Conservation (phyloP, 768 basidiomycete genomes). For the Strobilomyces confusus region DNA sequence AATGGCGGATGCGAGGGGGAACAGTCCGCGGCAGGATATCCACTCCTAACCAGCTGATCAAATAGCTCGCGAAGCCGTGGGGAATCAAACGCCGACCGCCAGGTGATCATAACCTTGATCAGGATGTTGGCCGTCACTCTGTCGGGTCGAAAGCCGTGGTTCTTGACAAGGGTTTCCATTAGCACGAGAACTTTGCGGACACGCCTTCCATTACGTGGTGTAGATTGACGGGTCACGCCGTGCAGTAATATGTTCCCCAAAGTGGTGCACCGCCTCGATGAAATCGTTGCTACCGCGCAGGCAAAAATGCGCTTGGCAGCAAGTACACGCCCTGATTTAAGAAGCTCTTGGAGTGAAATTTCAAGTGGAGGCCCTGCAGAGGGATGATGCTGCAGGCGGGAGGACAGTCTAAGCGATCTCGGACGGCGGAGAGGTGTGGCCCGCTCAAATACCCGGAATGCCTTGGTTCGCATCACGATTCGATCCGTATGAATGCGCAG, state of each 20-base stretch:
- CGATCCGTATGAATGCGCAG: constrained; percentile 6
- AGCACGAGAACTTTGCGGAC: constrained; percentile 40
- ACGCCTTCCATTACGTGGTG: constrained; percentile 40
- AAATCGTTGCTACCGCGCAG: constrained; percentile 25
- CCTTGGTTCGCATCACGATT: constrained; percentile 5
- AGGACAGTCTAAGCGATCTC: constrained; percentile 15
- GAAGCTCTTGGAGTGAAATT: constrained; percentile 20
- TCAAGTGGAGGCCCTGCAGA: constrained; percentile 10
- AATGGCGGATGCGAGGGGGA: constrained; percentile 42
- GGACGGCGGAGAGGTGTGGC: constrained; percentile 1
- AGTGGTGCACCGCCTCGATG: constrained; percentile 34
- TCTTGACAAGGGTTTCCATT: constrained; percentile 40
- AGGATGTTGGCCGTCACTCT: constrained; percentile 69
- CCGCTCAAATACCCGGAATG: constrained; percentile 6
- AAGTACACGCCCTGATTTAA: constrained; percentile 34
- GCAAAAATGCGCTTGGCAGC: constrained; percentile 44
- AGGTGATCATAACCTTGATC: constrained; percentile 54
- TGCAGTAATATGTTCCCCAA: constrained; percentile 59
- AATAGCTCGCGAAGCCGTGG: constrained; percentile 52
- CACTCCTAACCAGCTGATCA: constrained; percentile 55
- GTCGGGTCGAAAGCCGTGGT: constrained; percentile 56
- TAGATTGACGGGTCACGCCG: constrained; percentile 33
- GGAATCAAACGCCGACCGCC: constrained; percentile 42
- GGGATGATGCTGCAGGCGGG: constrained; percentile 10
- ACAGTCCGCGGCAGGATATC: constrained; percentile 45